Evolutionary conservation across 345 rosid genomes (phyloP).

Genomic region (Dovyalis caffra): DNA sequence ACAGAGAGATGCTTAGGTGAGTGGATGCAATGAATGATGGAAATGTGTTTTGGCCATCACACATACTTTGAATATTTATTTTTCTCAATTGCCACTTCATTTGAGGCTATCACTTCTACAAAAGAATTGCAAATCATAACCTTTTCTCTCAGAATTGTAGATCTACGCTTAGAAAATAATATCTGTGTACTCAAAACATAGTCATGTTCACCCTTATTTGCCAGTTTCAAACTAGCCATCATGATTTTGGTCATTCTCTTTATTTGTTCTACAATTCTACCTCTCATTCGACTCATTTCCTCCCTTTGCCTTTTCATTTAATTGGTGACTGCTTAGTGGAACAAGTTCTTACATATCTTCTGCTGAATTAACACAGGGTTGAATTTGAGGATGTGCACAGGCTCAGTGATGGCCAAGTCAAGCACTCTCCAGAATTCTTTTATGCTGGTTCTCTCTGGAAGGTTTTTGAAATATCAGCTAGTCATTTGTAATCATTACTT

Average conservation of each 20-base stretch:
- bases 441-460: constrained; percentile 98
- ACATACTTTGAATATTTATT: not conserved
- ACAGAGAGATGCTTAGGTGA: constrained; percentile 8
- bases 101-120: not conserved
- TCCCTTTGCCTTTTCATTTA: not conserved
- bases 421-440: constrained; percentile 88
- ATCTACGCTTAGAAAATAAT: not conserved
- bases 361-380: constrained; percentile 45
- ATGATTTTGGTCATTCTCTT: not conserved
- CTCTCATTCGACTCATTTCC: not conserved
- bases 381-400: constrained; percentile 89
- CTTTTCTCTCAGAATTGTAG: no score
- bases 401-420: constrained; percentile 92
- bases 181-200: not conserved
- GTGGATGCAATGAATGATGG: not conserved
- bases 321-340: not conserved
- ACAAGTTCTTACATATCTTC: not conserved
- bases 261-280: not conserved
- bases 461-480: constrained; percentile 43
- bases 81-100: not conserved
- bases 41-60: not conserved
- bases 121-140: not conserved
- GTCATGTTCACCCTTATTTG: not conserved
- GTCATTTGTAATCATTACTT: not conserved
- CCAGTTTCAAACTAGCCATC: not conserved